These are phyloP conservation scores for Coemansia erecta DNA, from an alignment of 192 early-diverging fungal species.

Conservation along the genomic window DNA sequence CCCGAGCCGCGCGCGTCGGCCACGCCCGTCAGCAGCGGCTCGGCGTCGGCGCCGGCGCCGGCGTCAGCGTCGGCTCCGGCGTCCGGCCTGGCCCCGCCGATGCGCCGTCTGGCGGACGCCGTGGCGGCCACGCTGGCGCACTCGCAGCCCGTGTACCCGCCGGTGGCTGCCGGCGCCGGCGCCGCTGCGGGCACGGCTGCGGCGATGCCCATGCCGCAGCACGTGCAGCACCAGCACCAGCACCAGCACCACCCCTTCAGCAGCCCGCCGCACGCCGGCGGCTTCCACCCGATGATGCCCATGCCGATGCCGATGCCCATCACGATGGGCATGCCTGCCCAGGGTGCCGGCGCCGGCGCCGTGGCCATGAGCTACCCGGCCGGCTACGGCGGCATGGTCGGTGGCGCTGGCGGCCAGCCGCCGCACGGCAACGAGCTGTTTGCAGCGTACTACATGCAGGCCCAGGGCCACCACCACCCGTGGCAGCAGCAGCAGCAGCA, in stretches of 20 bases:
- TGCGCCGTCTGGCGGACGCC: slow-evolving; percentile 27
- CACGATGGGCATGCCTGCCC: too few species aligned
- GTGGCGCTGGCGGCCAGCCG: background rate
- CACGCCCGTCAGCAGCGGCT: background rate
- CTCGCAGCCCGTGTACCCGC: slow-evolving; percentile 30
- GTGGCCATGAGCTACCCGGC: slow-evolving; percentile 47
- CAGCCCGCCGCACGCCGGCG: slow-evolving; percentile 4
- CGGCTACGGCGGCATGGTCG: slow-evolving; percentile 47
- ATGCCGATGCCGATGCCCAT: background rate
- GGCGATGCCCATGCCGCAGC: slow-evolving; percentile 15
- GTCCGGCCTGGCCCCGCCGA: too few species aligned
- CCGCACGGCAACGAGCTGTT: slow-evolving; percentile 2
- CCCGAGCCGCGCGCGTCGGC: background rate
- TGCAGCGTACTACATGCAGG: slow-evolving; percentile 15
- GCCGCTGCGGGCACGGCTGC: background rate
- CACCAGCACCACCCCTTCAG: background rate
- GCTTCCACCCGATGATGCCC: slow-evolving; percentile 22
- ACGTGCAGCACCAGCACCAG: too few species aligned
- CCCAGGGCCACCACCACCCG: background rate
- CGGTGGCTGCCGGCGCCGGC: background rate
- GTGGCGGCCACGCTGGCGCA: slow-evolving; percentile 24
- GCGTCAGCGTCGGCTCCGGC: background rate
- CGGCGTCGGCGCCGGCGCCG: background rate
- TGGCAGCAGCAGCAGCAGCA: background rate
- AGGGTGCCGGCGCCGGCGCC: background rate